These are phyloP conservation scores for Penicillium egyptiacum DNA, from an alignment of 495 filamentous ascomycete genomes.

Conservation along the genomic window DNA sequence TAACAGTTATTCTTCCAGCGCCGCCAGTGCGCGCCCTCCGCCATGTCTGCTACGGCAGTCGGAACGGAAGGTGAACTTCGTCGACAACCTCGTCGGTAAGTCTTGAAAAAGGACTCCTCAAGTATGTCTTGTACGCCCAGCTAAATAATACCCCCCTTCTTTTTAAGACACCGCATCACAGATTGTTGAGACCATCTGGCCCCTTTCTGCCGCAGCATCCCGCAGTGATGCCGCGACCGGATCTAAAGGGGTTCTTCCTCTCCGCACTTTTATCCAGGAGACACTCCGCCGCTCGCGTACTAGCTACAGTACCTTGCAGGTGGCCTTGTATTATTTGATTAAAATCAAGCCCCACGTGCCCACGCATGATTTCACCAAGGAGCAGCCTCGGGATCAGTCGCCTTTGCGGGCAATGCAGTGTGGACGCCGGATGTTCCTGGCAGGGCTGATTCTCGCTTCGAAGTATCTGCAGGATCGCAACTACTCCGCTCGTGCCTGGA, in stretches of 20 bases:
- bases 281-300: constrained; percentile 91
- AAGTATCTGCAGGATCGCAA: constrained; percentile 98
- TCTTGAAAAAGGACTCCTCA: constrained; percentile 24
- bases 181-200: constrained; percentile 97
- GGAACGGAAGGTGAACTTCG: constrained; percentile 92
- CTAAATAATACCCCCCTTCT: constrained; percentile 26
- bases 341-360: constrained; percentile 91
- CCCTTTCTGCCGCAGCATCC: constrained; percentile 54
- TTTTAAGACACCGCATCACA: constrained; percentile 91
- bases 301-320: constrained; percentile 95
- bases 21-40: constrained; percentile 64
- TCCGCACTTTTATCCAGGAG: constrained; percentile 96
- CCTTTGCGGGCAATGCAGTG: constrained; percentile 84
- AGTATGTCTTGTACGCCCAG: constrained; percentile 18
- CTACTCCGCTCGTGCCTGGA: constrained; percentile 96
- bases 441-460: constrained; percentile 87
- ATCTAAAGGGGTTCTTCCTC: constrained; percentile 72
- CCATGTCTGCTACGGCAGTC: constrained; percentile 84
- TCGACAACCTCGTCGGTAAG: constrained; percentile 99
- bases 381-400: constrained; percentile 75
- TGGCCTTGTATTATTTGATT: constrained; percentile 94
- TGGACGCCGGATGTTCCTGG: constrained; percentile 95
- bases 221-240: constrained; percentile 48
- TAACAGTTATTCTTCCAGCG: constrained; percentile 44
- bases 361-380: constrained; percentile 77